Percentiles rank a stretch among this genome's conserved stretches.
Evolutionary conservation across 805 yeast species (phyloP).

Genomic region (Lipomyces mesembrius): DNA sequence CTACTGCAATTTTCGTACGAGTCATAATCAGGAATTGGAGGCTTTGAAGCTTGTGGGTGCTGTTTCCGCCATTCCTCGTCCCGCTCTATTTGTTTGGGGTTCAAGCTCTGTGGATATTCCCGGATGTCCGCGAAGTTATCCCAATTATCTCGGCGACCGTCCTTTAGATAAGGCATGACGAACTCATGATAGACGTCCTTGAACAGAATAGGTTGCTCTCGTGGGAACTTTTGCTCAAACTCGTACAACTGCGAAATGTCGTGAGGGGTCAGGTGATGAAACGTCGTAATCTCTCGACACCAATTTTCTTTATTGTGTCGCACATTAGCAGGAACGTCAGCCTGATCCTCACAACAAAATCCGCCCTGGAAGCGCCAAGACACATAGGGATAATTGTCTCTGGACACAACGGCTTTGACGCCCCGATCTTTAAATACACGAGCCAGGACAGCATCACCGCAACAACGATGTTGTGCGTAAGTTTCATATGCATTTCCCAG

Average conservation of each 20-base stretch:
- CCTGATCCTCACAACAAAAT: too few relatives aligned
- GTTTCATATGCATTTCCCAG: conserved; percentile 36
- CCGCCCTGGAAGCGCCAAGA: conserved; percentile 44
- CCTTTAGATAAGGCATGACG: conserved; percentile 41
- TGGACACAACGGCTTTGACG: conserved; percentile 8
- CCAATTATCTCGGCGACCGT: conserved; percentile 41
- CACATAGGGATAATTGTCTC: conserved; percentile 30
- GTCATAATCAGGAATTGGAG: conserved; percentile 9
- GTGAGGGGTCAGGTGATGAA: conserved; percentile 43
- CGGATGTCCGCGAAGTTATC: conserved; percentile 35
- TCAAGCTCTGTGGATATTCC: neutral
- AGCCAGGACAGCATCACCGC: conserved; percentile 48
- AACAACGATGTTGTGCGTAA: conserved; percentile 40
- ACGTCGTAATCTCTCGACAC: conserved; percentile 45
- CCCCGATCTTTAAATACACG: conserved; percentile 34
- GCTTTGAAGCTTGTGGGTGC: neutral
- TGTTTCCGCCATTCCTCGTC: neutral
- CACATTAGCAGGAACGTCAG: conserved; percentile 38
- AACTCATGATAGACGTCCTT: conserved; percentile 37
- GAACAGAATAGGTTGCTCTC: conserved; percentile 37
- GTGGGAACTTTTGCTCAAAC: conserved; percentile 43
- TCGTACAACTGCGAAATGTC: conserved; percentile 41
- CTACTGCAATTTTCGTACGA: conserved; percentile 24
- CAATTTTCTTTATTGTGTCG: conserved; percentile 32
- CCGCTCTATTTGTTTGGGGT: too few relatives aligned